Conservation (phyloP, 2,329 filamentous ascomycete genomes). For the Colletotrichum destructivum region DNA sequence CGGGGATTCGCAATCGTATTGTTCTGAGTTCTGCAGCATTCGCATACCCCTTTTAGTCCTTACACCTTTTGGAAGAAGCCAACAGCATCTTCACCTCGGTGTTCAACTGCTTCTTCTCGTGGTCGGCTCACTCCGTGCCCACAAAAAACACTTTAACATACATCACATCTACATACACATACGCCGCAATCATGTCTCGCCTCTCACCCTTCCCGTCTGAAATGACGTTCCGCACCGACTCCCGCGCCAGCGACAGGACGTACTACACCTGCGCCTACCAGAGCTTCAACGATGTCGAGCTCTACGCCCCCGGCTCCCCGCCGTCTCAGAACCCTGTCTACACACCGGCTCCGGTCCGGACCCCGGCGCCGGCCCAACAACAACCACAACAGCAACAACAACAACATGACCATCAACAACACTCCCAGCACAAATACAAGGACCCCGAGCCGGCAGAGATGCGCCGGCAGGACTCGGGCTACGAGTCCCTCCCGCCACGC, state of each 20-base stretch:
- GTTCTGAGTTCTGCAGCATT: conserved; percentile 31
- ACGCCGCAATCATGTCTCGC: conserved; percentile 37
- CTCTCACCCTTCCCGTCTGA: conserved; percentile 39
- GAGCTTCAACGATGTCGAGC: conserved; percentile 67
- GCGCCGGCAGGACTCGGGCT: conserved; percentile 72
- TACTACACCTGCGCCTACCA: conserved; percentile 56
- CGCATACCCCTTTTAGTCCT: conserved; percentile 4
- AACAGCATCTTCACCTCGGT: neutral
- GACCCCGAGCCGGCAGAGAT: conserved; percentile 58
- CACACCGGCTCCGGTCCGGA: conserved; percentile 30
- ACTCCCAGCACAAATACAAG: conserved; percentile 34
- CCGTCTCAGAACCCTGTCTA: conserved; percentile 44
- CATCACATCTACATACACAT: neutral
- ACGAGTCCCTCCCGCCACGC: conserved; percentile 65
- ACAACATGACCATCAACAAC: conserved; percentile 21
- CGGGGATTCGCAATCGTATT: conserved; percentile 25
- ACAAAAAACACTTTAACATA: neutral
- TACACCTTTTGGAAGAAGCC: neutral
- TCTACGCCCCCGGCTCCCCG: conserved; percentile 58
- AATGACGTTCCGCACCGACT: conserved; percentile 49
- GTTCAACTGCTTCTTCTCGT: neutral
- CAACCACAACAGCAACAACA: conserved; percentile 26
- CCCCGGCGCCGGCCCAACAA: conserved; percentile 42
- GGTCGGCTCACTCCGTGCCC: neutral
- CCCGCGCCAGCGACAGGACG: conserved; percentile 62